Conservation (phyloP, 306 rosid genomes). For the Dalbergia oliveri region DNA sequence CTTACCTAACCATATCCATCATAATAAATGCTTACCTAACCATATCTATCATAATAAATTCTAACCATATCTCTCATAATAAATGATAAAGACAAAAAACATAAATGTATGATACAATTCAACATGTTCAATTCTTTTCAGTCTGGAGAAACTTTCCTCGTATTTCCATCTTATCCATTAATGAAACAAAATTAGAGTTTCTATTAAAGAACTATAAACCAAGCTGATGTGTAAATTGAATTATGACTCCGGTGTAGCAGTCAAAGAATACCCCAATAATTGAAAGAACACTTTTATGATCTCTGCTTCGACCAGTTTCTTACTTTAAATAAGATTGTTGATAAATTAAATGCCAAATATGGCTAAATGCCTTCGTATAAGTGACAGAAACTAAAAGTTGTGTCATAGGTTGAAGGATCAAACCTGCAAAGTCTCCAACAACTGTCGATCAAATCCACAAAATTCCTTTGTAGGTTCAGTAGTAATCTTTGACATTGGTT, state of each 20-base stretch:
- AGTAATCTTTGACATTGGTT: slow-evolving; percentile 55
- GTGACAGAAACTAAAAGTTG: slow-evolving; percentile 31
- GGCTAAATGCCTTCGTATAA: slow-evolving; percentile 3
- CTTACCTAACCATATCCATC: no score
- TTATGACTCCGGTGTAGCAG: neutral
- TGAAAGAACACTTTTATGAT: neutral
- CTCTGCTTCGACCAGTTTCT: neutral
- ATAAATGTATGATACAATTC: no score
- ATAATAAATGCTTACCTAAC: no score
- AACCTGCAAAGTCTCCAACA: slow-evolving; percentile 90
- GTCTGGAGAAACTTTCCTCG: neutral
- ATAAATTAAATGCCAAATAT: neutral
- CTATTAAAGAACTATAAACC: neutral
- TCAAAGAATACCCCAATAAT: neutral
- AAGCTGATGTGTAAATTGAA: neutral
- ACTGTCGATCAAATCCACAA: slow-evolving; percentile 68
- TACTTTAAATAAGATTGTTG: neutral
- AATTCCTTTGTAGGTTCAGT: slow-evolving; percentile 58
- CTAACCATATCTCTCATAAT: no score
- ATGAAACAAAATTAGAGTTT: neutral
- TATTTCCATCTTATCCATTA: slow-evolving; percentile 7
- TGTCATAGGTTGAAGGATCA: slow-evolving; percentile 40
- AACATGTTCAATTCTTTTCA: neutral
- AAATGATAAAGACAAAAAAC: no score
- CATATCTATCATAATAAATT: no score